Conservation (phyloP, 2,329 filamentous ascomycete genomes). For the Fusarium solani-melongenae region DNA sequence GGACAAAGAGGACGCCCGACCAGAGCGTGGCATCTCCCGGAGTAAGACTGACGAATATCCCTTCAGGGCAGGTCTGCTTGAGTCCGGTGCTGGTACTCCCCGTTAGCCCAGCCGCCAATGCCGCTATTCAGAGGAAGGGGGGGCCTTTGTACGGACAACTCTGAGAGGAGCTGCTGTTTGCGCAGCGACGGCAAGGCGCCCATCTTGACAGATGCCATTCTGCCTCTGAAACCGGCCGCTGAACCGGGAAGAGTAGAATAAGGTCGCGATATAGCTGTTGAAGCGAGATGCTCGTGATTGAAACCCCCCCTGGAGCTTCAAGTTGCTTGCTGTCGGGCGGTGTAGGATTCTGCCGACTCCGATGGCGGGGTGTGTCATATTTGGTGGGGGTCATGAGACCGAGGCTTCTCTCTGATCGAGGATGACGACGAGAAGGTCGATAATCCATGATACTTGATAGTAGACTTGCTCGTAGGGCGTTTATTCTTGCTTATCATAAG, state of each 20-base stretch:
- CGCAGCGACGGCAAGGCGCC: slow-evolving; percentile 67
- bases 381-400: background rate
- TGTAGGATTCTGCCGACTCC: slow-evolving; percentile 22
- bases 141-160: slow-evolving; percentile 72
- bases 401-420: background rate
- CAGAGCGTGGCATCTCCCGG: slow-evolving; percentile 84
- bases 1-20: slow-evolving; percentile 92
- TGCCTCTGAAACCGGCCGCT: background rate
- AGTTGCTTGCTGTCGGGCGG: slow-evolving; percentile 29
- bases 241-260: background rate
- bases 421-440: background rate
- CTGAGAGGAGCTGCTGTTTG: slow-evolving; percentile 80
- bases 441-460: background rate
- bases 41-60: slow-evolving; percentile 86
- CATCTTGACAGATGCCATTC: slow-evolving; percentile 59
- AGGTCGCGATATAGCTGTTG: background rate
- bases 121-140: slow-evolving; percentile 2
- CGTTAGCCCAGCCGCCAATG: slow-evolving; percentile 38
- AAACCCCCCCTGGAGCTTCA: background rate
- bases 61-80: slow-evolving; percentile 84
- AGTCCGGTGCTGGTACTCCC: slow-evolving; percentile 72
- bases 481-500: background rate
- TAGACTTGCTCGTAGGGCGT: background rate
- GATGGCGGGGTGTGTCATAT: background rate
- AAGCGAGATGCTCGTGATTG: background rate